Evolutionary conservation across 176 grass and related monocot genomes (phyloP), one percentile per base, ranked within the genome.

Genomic region (Raddia distichophylla): DNA sequence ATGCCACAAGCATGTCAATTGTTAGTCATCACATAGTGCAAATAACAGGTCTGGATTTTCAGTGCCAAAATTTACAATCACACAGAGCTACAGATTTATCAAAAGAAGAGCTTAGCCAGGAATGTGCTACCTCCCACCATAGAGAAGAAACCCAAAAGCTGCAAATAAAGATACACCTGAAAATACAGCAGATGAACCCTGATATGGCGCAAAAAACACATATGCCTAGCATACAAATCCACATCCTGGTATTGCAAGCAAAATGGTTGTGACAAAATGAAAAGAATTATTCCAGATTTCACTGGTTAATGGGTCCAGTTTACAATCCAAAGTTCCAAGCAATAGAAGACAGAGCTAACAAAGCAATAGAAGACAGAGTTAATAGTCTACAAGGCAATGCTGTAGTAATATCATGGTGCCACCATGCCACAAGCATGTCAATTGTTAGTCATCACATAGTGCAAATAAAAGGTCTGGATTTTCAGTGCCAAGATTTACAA

Each of bases 161-260:
- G 87, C 94, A 83, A 94, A 97, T n/a, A 94, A 70, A 49, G 94
- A 97, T 77, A 97, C 87, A 71, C 90, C 94, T 97, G 84, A 81
- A 72, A 60, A 52, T 22, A 84, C 57, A 72, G 20, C 60, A 82
- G n/a, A n/a, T n/a, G n/a, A n/a, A n/a, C n/a, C n/a, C n/a, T n/a
- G n/a, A n/a, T n/a, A n/a, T n/a, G n/a, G n/a, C n/a, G n/a, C n/a
- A n/a, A n/a, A n/a, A n/a, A n/a, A n/a, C n/a, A n/a, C n/a, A n/a
- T n/a, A 69, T 75, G 54, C 22, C 14, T 33, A 47, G 11, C 4
- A 7, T 15, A 86, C 11, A 80, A 44, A 74, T 53, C 20, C 16
- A 42, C 58, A 59, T 78, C 73, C 57, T 71, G 58, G 20, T 5
- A 49, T 7, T 50, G 18, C 50, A 71, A 67, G 67, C 12, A 82